Percentiles rank a stretch among this genome's conserved stretches.
Conservation (phyloP, 2,329 filamentous ascomycete species). For the Colletotrichum tropicale region DNA sequence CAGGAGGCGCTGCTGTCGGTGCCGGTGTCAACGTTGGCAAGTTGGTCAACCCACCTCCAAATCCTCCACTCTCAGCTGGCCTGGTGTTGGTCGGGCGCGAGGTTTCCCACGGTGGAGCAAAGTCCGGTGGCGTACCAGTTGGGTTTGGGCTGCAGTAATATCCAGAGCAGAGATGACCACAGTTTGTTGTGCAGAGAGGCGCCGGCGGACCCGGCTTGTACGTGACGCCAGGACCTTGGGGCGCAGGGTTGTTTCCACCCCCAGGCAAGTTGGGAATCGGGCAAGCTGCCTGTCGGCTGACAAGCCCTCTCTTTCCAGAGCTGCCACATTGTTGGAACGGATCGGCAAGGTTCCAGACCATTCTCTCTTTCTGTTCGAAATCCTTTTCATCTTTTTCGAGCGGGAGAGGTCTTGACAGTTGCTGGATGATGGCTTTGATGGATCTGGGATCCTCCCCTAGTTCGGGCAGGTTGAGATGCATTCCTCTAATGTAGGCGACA, state of each 20-base stretch:
- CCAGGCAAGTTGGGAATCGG: not conserved
- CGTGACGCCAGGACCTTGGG: not conserved
- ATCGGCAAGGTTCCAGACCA: not conserved
- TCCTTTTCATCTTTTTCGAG: not conserved
- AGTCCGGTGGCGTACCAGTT: not conserved
- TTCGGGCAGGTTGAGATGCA: not conserved
- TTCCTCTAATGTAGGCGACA: not conserved
- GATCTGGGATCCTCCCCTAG: not conserved
- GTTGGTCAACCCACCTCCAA: not conserved
- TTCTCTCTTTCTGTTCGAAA: not conserved
- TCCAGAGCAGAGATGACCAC: not conserved
- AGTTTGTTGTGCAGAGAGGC: not conserved
- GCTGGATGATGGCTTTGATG: not conserved
- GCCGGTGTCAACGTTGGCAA: not conserved
- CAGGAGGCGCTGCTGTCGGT: not conserved
- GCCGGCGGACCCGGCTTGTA: not conserved
- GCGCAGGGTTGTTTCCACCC: not conserved
- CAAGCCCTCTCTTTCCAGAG: not conserved
- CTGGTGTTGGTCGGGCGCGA: not conserved
- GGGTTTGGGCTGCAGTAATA: not conserved
- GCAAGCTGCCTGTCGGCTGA: not conserved
- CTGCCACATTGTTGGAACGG: not conserved
- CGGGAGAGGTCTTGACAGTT: not conserved
- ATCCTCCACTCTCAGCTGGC: not conserved
- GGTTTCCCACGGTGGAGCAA: not conserved